Base-by-base conservation (phyloP, 345 rosid genomes). In the Dipteronia sinensis region DNA sequence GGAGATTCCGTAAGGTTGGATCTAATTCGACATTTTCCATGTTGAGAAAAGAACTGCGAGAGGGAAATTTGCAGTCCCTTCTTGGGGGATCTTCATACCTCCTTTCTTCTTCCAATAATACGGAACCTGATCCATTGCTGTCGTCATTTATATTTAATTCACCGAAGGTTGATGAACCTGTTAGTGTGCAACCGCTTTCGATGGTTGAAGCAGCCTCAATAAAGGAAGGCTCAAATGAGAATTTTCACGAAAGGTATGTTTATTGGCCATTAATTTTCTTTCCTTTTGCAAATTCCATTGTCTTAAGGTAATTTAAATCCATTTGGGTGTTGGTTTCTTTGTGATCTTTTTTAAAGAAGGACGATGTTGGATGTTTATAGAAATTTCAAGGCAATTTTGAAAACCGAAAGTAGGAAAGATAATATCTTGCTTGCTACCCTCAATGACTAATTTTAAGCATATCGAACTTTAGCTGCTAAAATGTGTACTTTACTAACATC, bases 41-140 rank as follows among this genome's bases (percentile, higher is more conserved):
- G 49, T 73, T 94, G 85, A 92, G 91, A 73, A 92, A 83, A 72
- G 95, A 90, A 83, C 83, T 88, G 65, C 89, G 90, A 5, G 94
- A 94, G 46, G 92, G 94, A 67, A 89, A 85, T 79, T 71, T 88
- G 71, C 94, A 90, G 59, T 83, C 96, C 76, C 89, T 90, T 80
- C 88, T 85, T 22, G 88, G 88, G 53, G 96, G 94, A 64, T 89
- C 97, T 17, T 85, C 89, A 6, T 81, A 47, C 81, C 70, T 85
- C 65, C 68, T 86, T 81, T 85, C 92, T 31, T 83, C 93, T 25
- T 82, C 88, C 63, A 90, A 80, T 74, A 90, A 79, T 72, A 75
- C 88, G 51, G 95, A 90, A 62, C 85, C 93, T 59, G 97, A 94
- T 84, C 89, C 92, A 3, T 74, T 94, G 82, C 67, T 94, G 53